Evolutionary conservation across 2,329 filamentous ascomycete species (phyloP).

Genomic region (Diaporthe eres): DNA sequence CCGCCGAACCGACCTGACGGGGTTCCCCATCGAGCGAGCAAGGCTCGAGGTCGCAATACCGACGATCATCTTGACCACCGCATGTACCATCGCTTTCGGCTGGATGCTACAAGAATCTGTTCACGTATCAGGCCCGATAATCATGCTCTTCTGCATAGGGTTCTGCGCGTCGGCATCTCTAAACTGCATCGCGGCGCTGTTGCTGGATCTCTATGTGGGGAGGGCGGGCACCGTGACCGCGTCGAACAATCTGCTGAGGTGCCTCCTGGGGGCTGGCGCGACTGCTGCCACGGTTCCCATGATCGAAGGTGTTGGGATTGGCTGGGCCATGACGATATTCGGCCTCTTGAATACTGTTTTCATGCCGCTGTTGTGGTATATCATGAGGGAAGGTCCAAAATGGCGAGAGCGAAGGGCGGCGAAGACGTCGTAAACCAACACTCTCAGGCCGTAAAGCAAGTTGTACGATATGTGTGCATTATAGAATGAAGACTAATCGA

Average conservation of each 20-base stretch:
- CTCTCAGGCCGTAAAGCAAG: background rate
- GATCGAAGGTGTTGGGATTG: conserved; percentile 65
- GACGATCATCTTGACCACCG: conserved; percentile 60
- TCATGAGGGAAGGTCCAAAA: background rate
- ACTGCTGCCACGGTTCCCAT: conserved; percentile 66
- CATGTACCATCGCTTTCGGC: conserved; percentile 57
- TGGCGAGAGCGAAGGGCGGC: background rate
- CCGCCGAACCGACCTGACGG: conserved; percentile 53
- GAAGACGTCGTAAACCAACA: background rate
- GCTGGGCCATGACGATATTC: conserved; percentile 55
- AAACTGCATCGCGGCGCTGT: conserved; percentile 38
- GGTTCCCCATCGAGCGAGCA: conserved; percentile 56
- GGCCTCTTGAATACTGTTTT: background rate
- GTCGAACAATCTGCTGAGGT: conserved; percentile 69
- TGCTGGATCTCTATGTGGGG: conserved; percentile 68
- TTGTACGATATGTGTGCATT: background rate
- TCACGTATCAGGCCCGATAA: conserved; percentile 56
- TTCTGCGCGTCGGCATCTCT: conserved; percentile 36
- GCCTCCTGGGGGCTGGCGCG: conserved; percentile 66
- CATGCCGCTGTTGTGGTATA: background rate
- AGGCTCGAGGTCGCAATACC: conserved; percentile 52
- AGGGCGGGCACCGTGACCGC: conserved; percentile 67
- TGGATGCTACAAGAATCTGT: conserved; percentile 57
- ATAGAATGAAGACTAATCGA: background rate
- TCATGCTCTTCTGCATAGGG: conserved; percentile 57